A percentile compares a stretch with the other conserved stretches of the same genome.
These are phyloP conservation scores for Ephemerocybe angulata DNA, from an alignment of 768 basidiomycete species.

Conservation along the genomic window DNA sequence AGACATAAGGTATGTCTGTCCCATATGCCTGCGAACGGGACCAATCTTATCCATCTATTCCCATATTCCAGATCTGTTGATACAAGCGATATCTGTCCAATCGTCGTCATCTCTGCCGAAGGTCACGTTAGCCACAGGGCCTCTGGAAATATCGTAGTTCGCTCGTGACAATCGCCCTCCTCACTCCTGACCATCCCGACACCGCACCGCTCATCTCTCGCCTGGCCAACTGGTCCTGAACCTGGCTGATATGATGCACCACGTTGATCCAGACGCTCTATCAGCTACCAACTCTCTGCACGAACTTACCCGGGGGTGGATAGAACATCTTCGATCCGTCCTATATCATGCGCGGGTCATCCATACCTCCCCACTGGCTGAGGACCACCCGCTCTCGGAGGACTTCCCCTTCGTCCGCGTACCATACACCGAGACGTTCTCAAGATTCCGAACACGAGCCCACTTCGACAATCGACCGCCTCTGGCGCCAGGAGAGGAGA, in stretches of 20 bases:
- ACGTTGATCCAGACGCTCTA: constrained; percentile 1
- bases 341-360: constrained; percentile 3
- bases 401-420: constrained; percentile 2
- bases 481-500: not conserved
- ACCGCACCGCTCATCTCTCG: not conserved
- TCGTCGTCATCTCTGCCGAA: constrained; percentile 4
- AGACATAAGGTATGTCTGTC: not conserved
- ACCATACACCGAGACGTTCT: not conserved
- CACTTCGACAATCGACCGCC: constrained; percentile 1
- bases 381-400: constrained; percentile 2
- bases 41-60: constrained; percentile 4
- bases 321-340: constrained; percentile 3
- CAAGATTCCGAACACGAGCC: not conserved
- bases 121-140: constrained; percentile 1
- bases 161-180: not conserved
- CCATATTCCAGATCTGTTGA: constrained; percentile 5
- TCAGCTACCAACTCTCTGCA: constrained; percentile 1
- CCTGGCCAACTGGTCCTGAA: too few relatives aligned
- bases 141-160: too few relatives aligned
- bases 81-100: constrained; percentile 4
- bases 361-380: not conserved
- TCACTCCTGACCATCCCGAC: not conserved
- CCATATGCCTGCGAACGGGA: not conserved
- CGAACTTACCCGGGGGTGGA: not conserved
- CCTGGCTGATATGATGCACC: not conserved